Percentiles rank a stretch among this genome's conserved stretches.
Conservation (phyloP, 2,329 filamentous ascomycete species). For the Fusarium armeniacum region DNA sequence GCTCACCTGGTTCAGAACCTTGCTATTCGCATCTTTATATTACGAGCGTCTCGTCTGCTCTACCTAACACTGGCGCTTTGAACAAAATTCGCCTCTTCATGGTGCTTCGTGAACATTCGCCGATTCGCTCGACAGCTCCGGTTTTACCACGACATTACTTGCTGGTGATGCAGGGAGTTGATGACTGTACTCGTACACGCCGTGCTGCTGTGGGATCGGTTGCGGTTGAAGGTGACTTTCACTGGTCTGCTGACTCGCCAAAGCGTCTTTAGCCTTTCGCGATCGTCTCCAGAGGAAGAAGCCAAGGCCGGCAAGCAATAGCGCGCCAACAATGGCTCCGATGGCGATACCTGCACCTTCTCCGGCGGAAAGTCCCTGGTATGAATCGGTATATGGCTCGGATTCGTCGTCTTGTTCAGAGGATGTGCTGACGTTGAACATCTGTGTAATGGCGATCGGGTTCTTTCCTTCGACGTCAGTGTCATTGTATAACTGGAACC, state of each 20-base stretch:
- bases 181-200: neutral
- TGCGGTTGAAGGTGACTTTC: neutral
- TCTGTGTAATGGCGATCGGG: slow-evolving; percentile 8
- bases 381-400: neutral
- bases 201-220: neutral
- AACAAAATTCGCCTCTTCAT: neutral
- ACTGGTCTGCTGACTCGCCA: neutral
- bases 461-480: neutral
- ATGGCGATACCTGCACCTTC: slow-evolving; percentile 18
- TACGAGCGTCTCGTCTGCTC: neutral
- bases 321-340: slow-evolving; percentile 2
- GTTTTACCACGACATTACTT: neutral
- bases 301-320: slow-evolving; percentile 8
- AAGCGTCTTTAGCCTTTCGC: neutral
- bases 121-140: slow-evolving; percentile 6
- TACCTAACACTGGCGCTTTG: neutral
- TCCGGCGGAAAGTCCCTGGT: neutral
- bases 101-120: slow-evolving; percentile 14
- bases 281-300: slow-evolving; percentile 19
- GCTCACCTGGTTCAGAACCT: no score
- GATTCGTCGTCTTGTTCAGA: neutral
- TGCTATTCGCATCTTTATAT: neutral
- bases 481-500: slow-evolving; percentile 7
- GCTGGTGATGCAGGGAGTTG: neutral
- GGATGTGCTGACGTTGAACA: slow-evolving; percentile 17